These are phyloP conservation scores for Krasilnikovozyma curviuscula DNA, from an alignment of 768 basidiomycete species.

Conservation along the genomic window DNA sequence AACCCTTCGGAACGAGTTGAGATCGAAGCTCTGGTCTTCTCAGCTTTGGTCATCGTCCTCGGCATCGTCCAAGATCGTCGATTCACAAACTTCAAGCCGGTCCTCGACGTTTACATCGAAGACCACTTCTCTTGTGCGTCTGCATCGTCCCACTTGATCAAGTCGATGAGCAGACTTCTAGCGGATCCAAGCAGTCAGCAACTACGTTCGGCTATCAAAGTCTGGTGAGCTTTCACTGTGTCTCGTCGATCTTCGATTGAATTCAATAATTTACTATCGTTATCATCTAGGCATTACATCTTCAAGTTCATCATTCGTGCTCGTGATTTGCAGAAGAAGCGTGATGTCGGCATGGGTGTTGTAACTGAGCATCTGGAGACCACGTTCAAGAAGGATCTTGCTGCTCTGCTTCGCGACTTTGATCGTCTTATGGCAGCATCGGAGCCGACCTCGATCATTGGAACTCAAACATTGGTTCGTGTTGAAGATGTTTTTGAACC, in stretches of 20 bases:
- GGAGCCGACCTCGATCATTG: conserved; percentile 69
- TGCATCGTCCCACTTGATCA: conserved; percentile 66
- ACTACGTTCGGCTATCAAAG: conserved; percentile 75
- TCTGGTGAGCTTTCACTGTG: conserved; percentile 35
- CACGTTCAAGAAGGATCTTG: conserved; percentile 65
- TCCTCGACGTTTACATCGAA: conserved; percentile 82
- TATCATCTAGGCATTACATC: conserved; percentile 46
- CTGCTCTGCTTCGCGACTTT: conserved; percentile 54
- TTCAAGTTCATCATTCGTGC: conserved; percentile 88
- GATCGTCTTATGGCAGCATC: conserved; percentile 72
- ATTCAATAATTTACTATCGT: neutral
- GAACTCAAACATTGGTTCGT: conserved; percentile 50
- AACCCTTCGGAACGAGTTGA: conserved; percentile 37
- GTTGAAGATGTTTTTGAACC: neutral
- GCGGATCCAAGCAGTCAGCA: conserved; percentile 51
- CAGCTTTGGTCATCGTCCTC: conserved; percentile 73
- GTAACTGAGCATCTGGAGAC: conserved; percentile 56
- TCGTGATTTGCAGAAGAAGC: conserved; percentile 63
- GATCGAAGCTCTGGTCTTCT: conserved; percentile 71
- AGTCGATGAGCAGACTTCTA: conserved; percentile 68
- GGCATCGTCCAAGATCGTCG: conserved; percentile 83
- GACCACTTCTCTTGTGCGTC: conserved; percentile 63
- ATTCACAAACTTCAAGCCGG: conserved; percentile 85
- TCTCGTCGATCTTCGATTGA: neutral
- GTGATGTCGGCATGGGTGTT: conserved; percentile 58